Conservation (phyloP, 257 asterid species). For the Mitragyna speciosa region DNA sequence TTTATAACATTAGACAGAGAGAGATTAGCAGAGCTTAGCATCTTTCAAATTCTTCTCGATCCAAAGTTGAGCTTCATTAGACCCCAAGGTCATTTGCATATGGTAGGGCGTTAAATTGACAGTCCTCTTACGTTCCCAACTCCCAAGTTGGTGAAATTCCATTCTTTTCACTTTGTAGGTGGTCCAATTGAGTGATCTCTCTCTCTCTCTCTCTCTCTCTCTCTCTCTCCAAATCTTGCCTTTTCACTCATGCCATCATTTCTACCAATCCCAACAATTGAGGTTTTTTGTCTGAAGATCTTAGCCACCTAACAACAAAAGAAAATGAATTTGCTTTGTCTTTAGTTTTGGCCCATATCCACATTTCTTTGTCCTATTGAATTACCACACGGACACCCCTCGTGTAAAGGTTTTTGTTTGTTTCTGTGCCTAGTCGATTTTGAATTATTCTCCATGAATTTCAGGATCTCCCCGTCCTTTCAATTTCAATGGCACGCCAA, state of each 20-base stretch:
- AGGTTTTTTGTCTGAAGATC: slow-evolving; percentile 11
- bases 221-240: slow-evolving; percentile 12
- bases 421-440: not conserved
- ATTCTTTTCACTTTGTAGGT: not conserved
- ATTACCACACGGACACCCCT: slow-evolving; percentile 17
- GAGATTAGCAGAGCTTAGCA: no score
- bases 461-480: slow-evolving; percentile 3
- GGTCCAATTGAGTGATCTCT: not conserved
- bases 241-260: slow-evolving; percentile 2
- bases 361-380: not conserved
- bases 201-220: not conserved
- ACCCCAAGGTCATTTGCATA: no score
- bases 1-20: no score
- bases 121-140: not conserved
- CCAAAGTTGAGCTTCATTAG: no score
- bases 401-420: slow-evolving; percentile 13
- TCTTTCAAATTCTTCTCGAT: no score
- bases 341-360: slow-evolving; percentile 13
- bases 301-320: slow-evolving; percentile 11
- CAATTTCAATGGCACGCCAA: not conserved
- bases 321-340: slow-evolving; percentile 12
- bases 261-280: slow-evolving; percentile 10
- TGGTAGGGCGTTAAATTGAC: not conserved
- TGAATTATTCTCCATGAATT: slow-evolving; percentile 13
- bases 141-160: not conserved